Evolutionary conservation across 1,139 yeast genomes (phyloP), one percentile per base, ranked within the genome.

Genomic region (Sugiyamaella grinbergsii): DNA sequence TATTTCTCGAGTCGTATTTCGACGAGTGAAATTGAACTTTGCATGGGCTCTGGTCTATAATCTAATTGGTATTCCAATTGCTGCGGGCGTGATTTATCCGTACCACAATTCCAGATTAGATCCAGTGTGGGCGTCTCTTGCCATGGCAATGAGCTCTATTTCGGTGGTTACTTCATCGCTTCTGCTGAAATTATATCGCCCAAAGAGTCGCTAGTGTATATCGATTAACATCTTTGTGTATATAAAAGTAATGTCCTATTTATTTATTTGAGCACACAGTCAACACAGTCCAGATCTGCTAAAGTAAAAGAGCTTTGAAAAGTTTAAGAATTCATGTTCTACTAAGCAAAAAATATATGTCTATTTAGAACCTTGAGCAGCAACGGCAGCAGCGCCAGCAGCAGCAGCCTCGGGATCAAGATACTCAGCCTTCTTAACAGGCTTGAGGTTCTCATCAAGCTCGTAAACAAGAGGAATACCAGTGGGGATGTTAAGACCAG

Each of bases 401-500:
- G 90, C 96, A 70, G 98, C 98, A 69, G 97, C 98, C 78, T 89
- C 97, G 66, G 98, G 98, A 77, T 91, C 98, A 77, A 91, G 85
- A 83, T 91, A 91, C 81, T 90, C 88, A 64, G 95, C 85, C 61
- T 91, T 88, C 83, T 90, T 90, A 70, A 84, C 78, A 75, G 97
- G 97, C 76, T 82, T 82, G 76, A 91, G 85, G 68, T 79, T 70
- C 56, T 80, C 85, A 72, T 91, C 97, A 70, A 93, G 84, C 78
- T 91, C 98, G 77, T 88, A 93, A 58, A 93, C 97, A 76, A 93
- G 83, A 71, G 98, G 98, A 63, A 91, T 93, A 80, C 97, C 98
- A 65, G 98, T 93, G 74, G 98, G 98, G 71, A 91, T 89, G 83
- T 91, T 91, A 72, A 91, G 83, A 60, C 85, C 89, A 58, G 97